Conservation (phyloP, 371 early-diverging fungal genomes). For the Dichotomocladium elegans region DNA sequence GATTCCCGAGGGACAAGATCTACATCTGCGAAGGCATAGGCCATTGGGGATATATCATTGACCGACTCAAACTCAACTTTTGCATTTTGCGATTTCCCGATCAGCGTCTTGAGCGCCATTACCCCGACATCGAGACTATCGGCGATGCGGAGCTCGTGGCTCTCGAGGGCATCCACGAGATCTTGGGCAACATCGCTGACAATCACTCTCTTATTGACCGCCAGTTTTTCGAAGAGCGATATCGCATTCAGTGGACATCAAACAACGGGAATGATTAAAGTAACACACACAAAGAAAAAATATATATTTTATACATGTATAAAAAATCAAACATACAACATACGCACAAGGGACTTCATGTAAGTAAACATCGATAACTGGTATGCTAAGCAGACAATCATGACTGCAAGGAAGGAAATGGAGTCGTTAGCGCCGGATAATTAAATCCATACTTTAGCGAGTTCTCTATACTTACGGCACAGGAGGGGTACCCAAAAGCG, state of each 20-base stretch:
- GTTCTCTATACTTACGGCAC: constrained; percentile 45
- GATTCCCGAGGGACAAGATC: background rate
- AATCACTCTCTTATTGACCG: background rate
- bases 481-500: constrained; percentile 48
- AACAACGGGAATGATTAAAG: background rate
- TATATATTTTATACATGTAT: background rate
- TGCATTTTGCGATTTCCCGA: background rate
- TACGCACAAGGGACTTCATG: background rate
- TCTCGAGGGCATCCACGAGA: background rate
- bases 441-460: too few relatives aligned
- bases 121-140: background rate
- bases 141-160: background rate
- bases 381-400: constrained; percentile 35
- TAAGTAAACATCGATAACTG: constrained; percentile 14
- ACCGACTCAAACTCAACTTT: background rate
- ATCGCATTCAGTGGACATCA: background rate
- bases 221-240: background rate
- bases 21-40: constrained; percentile 1
- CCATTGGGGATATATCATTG: background rate
- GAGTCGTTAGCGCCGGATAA: background rate
- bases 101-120: background rate
- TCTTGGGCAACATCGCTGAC: background rate
- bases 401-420: constrained; percentile 18
- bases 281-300: background rate
- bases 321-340: background rate